A percentile compares a stretch with the other conserved stretches of the same genome.
Evolutionary conservation across 306 rosid species (phyloP).

Genomic region (Citrullus colocynthis): DNA sequence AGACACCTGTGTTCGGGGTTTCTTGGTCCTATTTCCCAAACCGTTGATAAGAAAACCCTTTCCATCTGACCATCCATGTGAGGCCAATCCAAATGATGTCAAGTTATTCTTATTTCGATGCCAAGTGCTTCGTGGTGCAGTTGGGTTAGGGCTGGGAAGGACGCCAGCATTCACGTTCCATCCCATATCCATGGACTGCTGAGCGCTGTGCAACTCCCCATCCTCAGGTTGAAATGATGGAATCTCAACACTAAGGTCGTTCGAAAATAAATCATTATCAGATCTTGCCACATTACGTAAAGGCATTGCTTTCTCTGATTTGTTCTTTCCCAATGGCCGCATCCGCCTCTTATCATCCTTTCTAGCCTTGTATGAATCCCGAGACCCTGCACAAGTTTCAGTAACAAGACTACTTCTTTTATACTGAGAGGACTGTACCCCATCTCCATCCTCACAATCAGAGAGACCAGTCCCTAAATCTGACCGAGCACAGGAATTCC

Average conservation of each 20-base stretch:
- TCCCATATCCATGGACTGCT: constrained; percentile 38
- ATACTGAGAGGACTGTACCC: constrained; percentile 13
- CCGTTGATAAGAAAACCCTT: constrained; percentile 47
- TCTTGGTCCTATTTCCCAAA: constrained; percentile 74
- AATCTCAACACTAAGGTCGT: constrained; percentile 46
- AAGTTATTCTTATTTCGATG: constrained; percentile 43
- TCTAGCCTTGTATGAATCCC: constrained; percentile 20
- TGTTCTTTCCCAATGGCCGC: constrained; percentile 20
- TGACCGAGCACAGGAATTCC: constrained; percentile 20
- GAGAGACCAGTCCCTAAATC: constrained; percentile 20
- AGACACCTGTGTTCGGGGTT: constrained; percentile 87
- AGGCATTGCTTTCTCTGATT: constrained; percentile 22
- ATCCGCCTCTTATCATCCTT: constrained; percentile 16
- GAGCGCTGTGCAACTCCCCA: constrained; percentile 30
- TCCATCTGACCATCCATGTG: constrained; percentile 68
- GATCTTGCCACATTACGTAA: constrained; percentile 26
- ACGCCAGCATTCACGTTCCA: constrained; percentile 45
- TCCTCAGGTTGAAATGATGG: constrained; percentile 40
- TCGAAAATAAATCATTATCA: constrained; percentile 24
- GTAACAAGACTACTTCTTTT: constrained; percentile 19
- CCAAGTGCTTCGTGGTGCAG: constrained; percentile 81
- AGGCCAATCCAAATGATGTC: constrained; percentile 37
- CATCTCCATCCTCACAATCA: constrained; percentile 18
- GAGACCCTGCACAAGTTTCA: constrained; percentile 23
- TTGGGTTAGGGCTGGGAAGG: constrained; percentile 57